Conservation (phyloP, 306 rosid genomes). For the Citrullus colocynthis region DNA sequence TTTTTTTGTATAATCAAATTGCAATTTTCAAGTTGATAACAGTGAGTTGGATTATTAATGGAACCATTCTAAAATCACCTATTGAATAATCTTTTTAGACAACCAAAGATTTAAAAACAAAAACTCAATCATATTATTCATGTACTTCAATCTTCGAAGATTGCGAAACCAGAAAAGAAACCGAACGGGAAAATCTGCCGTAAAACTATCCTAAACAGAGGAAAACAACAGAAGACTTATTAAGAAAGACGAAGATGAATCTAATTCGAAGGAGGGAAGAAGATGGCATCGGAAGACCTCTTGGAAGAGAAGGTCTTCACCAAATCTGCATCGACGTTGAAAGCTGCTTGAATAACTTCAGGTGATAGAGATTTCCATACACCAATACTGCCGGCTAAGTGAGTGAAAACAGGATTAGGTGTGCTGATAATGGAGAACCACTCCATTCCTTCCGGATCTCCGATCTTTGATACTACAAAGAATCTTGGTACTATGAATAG, state of each 20-base stretch:
- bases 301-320: conserved; percentile 61
- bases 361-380: conserved; percentile 53
- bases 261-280: conserved; percentile 36
- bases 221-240: no score
- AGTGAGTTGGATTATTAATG: no score
- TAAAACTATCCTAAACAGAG: neutral
- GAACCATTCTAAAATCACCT: no score
- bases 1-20: no score
- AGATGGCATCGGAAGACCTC: conserved; percentile 60
- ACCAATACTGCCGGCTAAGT: conserved; percentile 17
- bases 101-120: no score
- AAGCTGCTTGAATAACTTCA: neutral
- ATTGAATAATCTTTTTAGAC: no score
- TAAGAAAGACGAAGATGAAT: neutral
- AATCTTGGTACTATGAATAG: conserved; percentile 81
- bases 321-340: conserved; percentile 12
- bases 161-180: no score
- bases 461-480: conserved; percentile 77
- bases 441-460: conserved; percentile 65
- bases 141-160: neutral
- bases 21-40: no score
- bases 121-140: no score
- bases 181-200: neutral
- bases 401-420: conserved; percentile 38
- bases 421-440: conserved; percentile 86